Conservation (phyloP, 352 stramenopile species). For the Phytopythium delawarense region DNA sequence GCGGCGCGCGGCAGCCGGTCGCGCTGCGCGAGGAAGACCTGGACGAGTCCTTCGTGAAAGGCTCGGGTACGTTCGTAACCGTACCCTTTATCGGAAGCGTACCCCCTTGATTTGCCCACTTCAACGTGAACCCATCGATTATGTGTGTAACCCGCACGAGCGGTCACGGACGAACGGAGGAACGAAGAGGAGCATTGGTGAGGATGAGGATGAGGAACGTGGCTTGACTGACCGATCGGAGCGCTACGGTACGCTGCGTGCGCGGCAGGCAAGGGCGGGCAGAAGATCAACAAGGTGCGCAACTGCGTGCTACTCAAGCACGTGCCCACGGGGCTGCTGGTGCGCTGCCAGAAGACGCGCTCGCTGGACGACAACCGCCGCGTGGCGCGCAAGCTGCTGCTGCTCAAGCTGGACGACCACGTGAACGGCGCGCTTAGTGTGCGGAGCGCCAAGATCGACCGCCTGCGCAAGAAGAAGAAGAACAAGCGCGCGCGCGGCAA, state of each 20-base stretch:
- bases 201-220: background rate
- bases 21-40: conserved; percentile 62
- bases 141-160: background rate
- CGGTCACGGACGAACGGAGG: background rate
- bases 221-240: background rate
- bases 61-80: conserved; percentile 40
- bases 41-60: conserved; percentile 82
- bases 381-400: conserved; percentile 62
- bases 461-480: conserved; percentile 63
- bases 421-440: conserved; percentile 60
- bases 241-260: background rate
- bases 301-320: conserved; percentile 89
- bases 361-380: conserved; percentile 77
- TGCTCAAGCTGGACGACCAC: conserved; percentile 73
- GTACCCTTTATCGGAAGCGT: background rate
- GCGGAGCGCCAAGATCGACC: conserved; percentile 60
- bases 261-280: conserved; percentile 65
- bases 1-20: conserved; percentile 17
- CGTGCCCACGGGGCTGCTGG: conserved; percentile 64
- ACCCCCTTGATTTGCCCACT: background rate
- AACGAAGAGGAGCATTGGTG: too few species aligned
- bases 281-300: conserved; percentile 92
- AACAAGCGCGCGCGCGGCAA: conserved; percentile 47
- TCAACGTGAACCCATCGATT: background rate
- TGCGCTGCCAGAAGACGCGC: conserved; percentile 78